Base-by-base conservation (phyloP, 2,329 filamentous ascomycete species). In the Pseudogymnoascus sp. region DNA sequence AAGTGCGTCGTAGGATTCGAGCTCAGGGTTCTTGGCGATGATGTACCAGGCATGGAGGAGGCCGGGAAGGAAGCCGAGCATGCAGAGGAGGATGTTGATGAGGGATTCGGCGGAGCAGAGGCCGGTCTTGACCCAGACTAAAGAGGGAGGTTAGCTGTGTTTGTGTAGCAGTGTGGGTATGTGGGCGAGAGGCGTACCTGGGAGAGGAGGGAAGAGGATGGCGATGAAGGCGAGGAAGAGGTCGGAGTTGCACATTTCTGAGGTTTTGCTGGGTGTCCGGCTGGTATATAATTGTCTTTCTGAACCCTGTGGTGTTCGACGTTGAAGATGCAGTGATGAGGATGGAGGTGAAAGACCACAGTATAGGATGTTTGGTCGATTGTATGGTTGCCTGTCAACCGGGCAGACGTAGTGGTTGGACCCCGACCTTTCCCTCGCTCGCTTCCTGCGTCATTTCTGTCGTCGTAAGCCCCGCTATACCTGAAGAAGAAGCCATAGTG, bases 41-140 rank as follows among this genome's bases (percentile, higher is more conserved):
- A 97, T 96, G 82, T 97, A 99, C 93, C 95, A 97, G 67, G 93
- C 86, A 79, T 99, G 95, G 2, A 99, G 79, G 60, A 97, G 88
- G 66, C 93, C 93, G 18, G 93, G 93, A 65, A 97, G 77, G 73
- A 82, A 91, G 70, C 88, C 90, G 21, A 93, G 85, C 62, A 85
- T 74, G 76, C 89, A 95, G 71, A 97, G 91, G 56, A 93, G 88
- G 75, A 97, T 88, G 80, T 99, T 99, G 81, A 99, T 96, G 71
- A 97, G 73, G 7, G 90, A 93, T 78, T 97, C 95, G 64, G 88
- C 91, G 66, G 88, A 90, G 82, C 95, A 99, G 78, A 99, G 82
- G 67, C 95, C 95, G 72, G 89, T 82, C 80, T 97, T 99, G 66
- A 99, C 91, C 95, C 95, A 99, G 71, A 99, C 95, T 91, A 60